phyloP scores from a whole-genome alignment of 2,329 filamentous ascomycete genomes.

The Zymoseptoria passerinii region DNA sequence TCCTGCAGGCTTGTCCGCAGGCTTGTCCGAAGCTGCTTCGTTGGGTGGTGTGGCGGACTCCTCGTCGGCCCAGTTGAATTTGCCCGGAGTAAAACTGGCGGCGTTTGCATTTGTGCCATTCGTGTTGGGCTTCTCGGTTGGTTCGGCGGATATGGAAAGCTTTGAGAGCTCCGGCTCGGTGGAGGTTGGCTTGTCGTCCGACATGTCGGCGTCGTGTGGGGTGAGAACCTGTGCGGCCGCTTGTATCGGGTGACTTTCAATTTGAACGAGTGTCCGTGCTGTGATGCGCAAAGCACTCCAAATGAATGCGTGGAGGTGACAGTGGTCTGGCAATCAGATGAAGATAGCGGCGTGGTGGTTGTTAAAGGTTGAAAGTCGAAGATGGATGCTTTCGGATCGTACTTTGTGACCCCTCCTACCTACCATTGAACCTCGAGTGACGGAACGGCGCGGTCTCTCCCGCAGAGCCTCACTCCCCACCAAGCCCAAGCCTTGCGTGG shows the following conservation, averaged over 20 bases:
- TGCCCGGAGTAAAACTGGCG: slow-evolving; percentile 10
- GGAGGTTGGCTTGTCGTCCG: slow-evolving; percentile 14
- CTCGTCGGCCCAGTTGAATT: slow-evolving; percentile 31
- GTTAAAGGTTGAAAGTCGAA: not conserved
- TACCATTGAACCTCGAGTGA: not conserved
- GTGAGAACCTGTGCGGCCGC: not conserved
- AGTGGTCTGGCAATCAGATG: not conserved
- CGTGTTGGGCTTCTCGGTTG: not conserved
- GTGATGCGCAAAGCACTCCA: not conserved
- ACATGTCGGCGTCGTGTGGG: slow-evolving; percentile 7
- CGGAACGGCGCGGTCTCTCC: not conserved
- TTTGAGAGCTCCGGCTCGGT: slow-evolving; percentile 16
- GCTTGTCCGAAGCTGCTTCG: slow-evolving; percentile 11
- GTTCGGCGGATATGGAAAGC: slow-evolving; percentile 20
- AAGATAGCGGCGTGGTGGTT: not conserved
- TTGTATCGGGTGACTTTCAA: not conserved
- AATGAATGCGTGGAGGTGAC: not conserved
- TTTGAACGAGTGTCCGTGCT: not conserved
- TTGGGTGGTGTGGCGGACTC: slow-evolving; percentile 19
- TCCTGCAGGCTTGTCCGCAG: slow-evolving; percentile 16
- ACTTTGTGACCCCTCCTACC: not conserved
- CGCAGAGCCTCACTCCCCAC: not conserved
- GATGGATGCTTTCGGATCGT: not conserved
- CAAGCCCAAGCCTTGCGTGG: not conserved
- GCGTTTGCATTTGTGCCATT: slow-evolving; percentile 16